Conservation (phyloP, 495 filamentous ascomycete genomes). For the Pseudevernia furfuracea region DNA sequence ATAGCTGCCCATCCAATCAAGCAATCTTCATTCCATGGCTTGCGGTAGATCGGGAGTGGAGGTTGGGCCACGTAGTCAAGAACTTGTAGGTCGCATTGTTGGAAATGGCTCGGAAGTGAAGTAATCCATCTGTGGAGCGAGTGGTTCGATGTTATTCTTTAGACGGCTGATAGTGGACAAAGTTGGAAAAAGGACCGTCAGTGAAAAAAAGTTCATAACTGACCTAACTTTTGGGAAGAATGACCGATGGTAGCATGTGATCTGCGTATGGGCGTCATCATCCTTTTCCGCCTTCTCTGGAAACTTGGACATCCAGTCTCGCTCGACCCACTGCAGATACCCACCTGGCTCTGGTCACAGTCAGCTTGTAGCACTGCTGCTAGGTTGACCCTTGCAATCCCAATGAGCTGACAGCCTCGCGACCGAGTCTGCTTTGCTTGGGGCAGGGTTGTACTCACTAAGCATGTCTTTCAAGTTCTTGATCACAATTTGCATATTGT, state of each 20-base stretch:
- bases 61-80: slow-evolving; percentile 1
- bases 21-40: slow-evolving; percentile 19
- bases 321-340: slow-evolving; percentile 18
- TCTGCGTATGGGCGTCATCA: slow-evolving; percentile 13
- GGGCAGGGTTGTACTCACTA: not conserved
- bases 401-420: not conserved
- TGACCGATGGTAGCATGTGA: slow-evolving; percentile 7
- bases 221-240: slow-evolving; percentile 9
- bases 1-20: slow-evolving; percentile 12
- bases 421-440: not conserved
- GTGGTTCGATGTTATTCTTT: not conserved
- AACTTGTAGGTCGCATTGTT: slow-evolving; percentile 10
- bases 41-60: slow-evolving; percentile 16
- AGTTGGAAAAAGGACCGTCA: not conserved
- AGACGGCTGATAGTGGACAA: too few relatives aligned
- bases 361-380: not conserved
- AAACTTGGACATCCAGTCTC: slow-evolving; percentile 18
- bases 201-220: not conserved
- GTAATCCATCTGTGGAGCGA: slow-evolving; percentile 15
- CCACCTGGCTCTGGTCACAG: slow-evolving; percentile 13
- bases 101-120: slow-evolving; percentile 6
- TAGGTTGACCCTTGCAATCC: not conserved
- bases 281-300: not conserved
- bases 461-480: slow-evolving; percentile 16
- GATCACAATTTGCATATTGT: slow-evolving; percentile 6